These are phyloP conservation scores for Echium plantagineum DNA, from an alignment of 257 asterid species.

Conservation along the genomic window DNA sequence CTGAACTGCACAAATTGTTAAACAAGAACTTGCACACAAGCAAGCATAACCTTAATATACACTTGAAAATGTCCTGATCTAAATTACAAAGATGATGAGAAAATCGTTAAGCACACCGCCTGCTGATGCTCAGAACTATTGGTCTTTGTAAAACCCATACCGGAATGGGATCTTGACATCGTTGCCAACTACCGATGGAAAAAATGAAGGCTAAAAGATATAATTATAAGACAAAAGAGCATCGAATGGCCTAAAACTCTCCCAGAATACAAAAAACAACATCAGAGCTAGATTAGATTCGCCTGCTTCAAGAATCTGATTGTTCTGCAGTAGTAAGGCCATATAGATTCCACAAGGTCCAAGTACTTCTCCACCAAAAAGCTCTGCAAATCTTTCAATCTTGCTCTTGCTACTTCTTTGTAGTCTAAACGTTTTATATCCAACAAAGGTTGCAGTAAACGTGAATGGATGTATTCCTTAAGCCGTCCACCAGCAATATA, in stretches of 20 bases:
- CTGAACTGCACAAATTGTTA: not conserved
- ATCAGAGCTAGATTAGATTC: conserved; percentile 37
- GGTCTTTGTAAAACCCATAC: not conserved
- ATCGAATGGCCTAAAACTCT: not conserved
- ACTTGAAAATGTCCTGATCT: not conserved
- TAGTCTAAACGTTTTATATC: conserved; percentile 35
- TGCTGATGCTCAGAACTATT: not conserved
- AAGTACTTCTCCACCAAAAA: conserved; percentile 46
- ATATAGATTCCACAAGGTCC: conserved; percentile 51
- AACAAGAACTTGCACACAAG: not conserved
- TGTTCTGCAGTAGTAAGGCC: conserved; percentile 73
- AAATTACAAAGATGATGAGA: not conserved
- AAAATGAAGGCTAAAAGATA: not conserved
- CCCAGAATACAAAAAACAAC: not conserved
- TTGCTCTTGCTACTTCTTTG: conserved; percentile 25
- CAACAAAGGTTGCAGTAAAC: conserved; percentile 34
- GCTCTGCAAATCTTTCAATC: conserved; percentile 32
- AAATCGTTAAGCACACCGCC: not conserved
- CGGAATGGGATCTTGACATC: not conserved
- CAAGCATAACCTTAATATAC: not conserved
- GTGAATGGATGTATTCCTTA: conserved; percentile 26
- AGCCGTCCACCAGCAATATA: conserved; percentile 43
- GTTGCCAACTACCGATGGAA: not conserved
- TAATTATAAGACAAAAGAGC: not conserved
- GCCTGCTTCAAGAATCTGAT: conserved; percentile 71